A percentile compares a stretch with the other conserved stretches of the same genome.
Evolutionary conservation across 2,329 filamentous ascomycete species (phyloP).

Genomic region (Scedosporium boydii): DNA sequence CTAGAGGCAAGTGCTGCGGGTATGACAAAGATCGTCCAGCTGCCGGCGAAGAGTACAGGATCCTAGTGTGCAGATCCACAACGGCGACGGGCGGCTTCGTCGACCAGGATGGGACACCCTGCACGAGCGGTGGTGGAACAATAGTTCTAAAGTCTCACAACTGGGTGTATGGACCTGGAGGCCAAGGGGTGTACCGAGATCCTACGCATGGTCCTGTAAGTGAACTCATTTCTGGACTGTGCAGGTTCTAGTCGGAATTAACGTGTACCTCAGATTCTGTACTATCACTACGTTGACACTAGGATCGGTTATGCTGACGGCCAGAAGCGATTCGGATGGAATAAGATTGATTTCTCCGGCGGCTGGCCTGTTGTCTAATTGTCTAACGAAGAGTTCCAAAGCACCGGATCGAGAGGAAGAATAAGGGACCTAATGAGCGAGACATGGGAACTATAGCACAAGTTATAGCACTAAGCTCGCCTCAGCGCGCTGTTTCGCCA

Average conservation of each 20-base stretch:
- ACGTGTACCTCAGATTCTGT: constrained; percentile 28
- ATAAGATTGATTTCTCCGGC: not conserved
- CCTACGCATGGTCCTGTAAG: constrained; percentile 14
- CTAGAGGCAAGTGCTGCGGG: constrained; percentile 51
- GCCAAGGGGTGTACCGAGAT: constrained; percentile 36
- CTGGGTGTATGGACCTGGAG: constrained; percentile 55
- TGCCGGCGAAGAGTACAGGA: constrained; percentile 53
- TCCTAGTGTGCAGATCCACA: constrained; percentile 52
- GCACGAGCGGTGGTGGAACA: constrained; percentile 51
- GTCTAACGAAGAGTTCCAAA: too few relatives aligned
- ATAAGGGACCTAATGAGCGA: too few relatives aligned
- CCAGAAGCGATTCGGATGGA: not conserved
- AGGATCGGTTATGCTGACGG: not conserved
- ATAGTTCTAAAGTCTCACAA: constrained; percentile 50
- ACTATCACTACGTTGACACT: constrained; percentile 24
- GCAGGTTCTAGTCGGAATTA: too few relatives aligned
- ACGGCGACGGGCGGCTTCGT: constrained; percentile 44
- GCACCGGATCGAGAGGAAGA: too few relatives aligned
- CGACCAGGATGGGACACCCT: constrained; percentile 43
- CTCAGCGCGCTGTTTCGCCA: too few relatives aligned
- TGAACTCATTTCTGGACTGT: too few relatives aligned
- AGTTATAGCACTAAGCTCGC: too few relatives aligned
- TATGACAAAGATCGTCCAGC: constrained; percentile 42
- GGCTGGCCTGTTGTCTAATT: not conserved
- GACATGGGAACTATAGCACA: too few relatives aligned